Evolutionary conservation across 176 grass and related monocot species (phyloP).

Genomic region (Oropetium thomaeum): DNA sequence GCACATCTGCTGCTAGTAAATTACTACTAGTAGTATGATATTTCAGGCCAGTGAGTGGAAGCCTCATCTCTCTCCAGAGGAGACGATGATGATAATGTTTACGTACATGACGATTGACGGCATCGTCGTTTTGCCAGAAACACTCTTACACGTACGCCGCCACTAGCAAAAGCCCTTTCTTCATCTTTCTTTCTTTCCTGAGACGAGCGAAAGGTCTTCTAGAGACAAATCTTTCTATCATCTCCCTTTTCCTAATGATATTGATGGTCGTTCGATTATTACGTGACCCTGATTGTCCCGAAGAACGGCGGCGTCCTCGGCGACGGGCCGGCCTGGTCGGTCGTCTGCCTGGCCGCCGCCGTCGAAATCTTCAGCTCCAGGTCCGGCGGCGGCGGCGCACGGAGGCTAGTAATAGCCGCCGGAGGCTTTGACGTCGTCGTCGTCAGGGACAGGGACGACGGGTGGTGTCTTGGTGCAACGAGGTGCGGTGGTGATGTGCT

Average conservation of each 20-base stretch:
- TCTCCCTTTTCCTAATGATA: not conserved
- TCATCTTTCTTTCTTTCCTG: not conserved
- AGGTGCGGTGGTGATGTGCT: not conserved
- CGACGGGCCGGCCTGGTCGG: conserved; percentile 29
- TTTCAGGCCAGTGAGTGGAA: conserved; percentile 38
- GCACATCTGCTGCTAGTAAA: too few species aligned
- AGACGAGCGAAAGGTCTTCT: not conserved
- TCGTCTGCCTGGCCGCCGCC: conserved; percentile 26
- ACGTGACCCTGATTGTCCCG: conserved; percentile 58
- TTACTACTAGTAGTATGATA: too few species aligned
- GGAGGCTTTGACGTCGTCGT: not conserved
- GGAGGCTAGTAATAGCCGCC: too few species aligned
- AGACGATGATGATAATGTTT: too few species aligned
- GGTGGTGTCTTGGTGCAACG: conserved; percentile 6
- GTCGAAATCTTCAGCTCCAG: conserved; percentile 83
- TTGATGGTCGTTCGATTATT: not conserved
- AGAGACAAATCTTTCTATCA: not conserved
- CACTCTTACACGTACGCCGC: conserved; percentile 26
- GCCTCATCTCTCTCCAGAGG: conserved; percentile 19
- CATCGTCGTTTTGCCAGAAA: conserved; percentile 23
- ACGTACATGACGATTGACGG: conserved; percentile 43
- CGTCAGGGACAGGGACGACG: too few species aligned
- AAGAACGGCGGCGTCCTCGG: conserved; percentile 36
- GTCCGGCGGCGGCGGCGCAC: conserved; percentile 38
- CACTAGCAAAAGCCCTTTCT: conserved; percentile 24